Conservation (phyloP, 805 yeast species). For the Tetrapisispora taiwanensis region DNA sequence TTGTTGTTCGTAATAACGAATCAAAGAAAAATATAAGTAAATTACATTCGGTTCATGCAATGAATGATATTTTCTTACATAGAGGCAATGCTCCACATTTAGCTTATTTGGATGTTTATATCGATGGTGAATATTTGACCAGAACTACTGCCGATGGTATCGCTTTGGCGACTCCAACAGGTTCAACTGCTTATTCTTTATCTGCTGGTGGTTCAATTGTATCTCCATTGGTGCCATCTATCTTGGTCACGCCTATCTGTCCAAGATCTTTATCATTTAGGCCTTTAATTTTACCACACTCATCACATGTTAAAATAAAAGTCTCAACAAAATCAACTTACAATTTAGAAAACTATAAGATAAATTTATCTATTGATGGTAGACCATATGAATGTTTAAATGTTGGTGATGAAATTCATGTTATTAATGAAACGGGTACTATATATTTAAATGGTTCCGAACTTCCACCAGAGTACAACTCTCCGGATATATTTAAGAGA, state of each 20-base stretch:
- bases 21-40: constrained; percentile 4
- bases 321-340: constrained; percentile 37
- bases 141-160: constrained; percentile 91
- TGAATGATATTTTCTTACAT: constrained; percentile 86
- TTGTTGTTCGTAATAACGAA: constrained; percentile 36
- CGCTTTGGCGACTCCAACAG: constrained; percentile 81
- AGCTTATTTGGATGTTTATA: constrained; percentile 71
- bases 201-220: constrained; percentile 89
- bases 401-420: constrained; percentile 73
- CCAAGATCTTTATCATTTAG: constrained; percentile 87
- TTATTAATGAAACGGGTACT: constrained; percentile 55
- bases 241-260: constrained; percentile 80
- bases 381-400: constrained; percentile 56
- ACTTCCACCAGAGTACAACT: constrained; percentile 31
- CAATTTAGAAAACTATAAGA: constrained; percentile 22
- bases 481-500: constrained; percentile 8
- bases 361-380: constrained; percentile 68
- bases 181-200: constrained; percentile 86
- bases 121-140: constrained; percentile 77
- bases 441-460: constrained; percentile 43
- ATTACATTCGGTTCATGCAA: constrained; percentile 43
- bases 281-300: constrained; percentile 72
- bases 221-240: constrained; percentile 78
- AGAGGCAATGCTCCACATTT: constrained; percentile 83
- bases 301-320: constrained; percentile 60